phyloP scores from a whole-genome alignment of 257 asterid genomes.

The Cruciata laevipes region DNA sequence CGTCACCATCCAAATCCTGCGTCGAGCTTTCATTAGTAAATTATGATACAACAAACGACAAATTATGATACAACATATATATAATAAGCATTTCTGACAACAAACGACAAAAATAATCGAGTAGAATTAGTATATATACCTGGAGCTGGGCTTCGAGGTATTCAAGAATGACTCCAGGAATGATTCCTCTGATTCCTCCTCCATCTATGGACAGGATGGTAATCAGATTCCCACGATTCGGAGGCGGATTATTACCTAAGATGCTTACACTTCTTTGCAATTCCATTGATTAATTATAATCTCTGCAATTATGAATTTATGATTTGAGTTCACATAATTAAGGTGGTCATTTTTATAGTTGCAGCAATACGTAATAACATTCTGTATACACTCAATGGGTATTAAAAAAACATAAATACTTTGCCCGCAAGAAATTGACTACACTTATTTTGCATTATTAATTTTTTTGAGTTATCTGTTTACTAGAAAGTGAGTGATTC shows the following conservation, averaged over 20 bases:
- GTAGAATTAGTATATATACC: too few species aligned
- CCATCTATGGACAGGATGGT: slow-evolving; percentile 49
- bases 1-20: slow-evolving; percentile 45
- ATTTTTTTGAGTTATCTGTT: neutral
- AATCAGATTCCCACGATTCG: slow-evolving; percentile 32
- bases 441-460: neutral
- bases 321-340: neutral
- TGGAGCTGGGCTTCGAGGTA: slow-evolving; percentile 47
- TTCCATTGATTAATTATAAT: neutral
- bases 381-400: neutral
- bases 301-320: neutral
- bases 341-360: neutral
- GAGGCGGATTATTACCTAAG: slow-evolving; percentile 20
- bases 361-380: neutral
- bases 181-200: slow-evolving; percentile 55
- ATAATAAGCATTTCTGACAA: neutral
- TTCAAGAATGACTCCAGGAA: slow-evolving; percentile 39
- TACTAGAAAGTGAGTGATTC: neutral
- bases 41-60: too few species aligned
- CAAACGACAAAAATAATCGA: neutral
- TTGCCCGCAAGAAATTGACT: slow-evolving; percentile 15
- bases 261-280: slow-evolving; percentile 14
- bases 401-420: neutral
- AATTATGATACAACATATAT: too few species aligned
- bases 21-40: neutral